phyloP scores from a whole-genome alignment of 2,329 filamentous ascomycete genomes.

The Pestalotiopsis sp. region DNA sequence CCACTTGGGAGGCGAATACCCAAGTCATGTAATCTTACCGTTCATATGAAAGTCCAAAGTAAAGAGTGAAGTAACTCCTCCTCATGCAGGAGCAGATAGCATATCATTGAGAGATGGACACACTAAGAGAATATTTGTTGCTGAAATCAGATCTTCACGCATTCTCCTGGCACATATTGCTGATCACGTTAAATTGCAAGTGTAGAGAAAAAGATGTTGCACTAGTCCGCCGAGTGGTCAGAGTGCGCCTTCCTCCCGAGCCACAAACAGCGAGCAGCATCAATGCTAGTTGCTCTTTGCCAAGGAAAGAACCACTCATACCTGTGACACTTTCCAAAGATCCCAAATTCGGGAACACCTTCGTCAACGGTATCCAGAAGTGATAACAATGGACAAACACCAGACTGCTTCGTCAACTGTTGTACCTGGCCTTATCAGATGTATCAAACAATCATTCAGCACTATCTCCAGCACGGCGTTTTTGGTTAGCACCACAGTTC shows the following conservation, averaged over 20 bases:
- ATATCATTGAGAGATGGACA: neutral
- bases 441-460: neutral
- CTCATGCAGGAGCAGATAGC: neutral
- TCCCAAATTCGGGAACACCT: neutral
- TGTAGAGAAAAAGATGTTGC: no score
- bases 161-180: no score
- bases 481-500: conserved; percentile 5
- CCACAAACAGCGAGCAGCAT: neutral
- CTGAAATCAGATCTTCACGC: no score
- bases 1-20: conserved; percentile 22
- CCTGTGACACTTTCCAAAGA: neutral
- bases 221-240: neutral
- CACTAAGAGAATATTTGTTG: neutral
- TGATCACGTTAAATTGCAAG: no score
- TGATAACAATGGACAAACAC: neutral
- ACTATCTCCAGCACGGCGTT: conserved; percentile 3
- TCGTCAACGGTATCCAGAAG: neutral
- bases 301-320: neutral
- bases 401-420: neutral
- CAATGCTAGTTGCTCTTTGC: neutral
- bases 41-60: conserved; percentile 3
- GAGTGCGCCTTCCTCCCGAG: neutral
- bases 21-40: conserved; percentile 23
- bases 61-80: neutral
- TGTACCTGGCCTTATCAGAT: neutral